These are phyloP conservation scores for Nidularia sp. DNA, from an alignment of 768 basidiomycete species.

Conservation along the genomic window DNA sequence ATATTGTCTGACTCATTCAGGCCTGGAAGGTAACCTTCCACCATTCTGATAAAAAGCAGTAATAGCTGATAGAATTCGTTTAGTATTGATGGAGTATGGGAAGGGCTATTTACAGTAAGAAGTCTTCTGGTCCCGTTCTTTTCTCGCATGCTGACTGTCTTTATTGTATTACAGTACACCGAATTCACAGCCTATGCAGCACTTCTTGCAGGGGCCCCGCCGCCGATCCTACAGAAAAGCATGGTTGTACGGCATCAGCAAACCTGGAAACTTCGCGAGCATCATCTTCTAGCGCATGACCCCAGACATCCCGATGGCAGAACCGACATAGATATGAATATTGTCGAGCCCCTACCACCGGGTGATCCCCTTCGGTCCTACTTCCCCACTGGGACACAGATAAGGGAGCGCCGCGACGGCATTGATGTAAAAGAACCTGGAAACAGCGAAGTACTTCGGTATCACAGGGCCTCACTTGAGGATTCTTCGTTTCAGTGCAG, in stretches of 20 bases:
- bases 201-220: constrained; percentile 65
- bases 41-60: neutral
- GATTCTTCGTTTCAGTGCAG: neutral
- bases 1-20: constrained; percentile 43
- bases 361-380: constrained; percentile 65
- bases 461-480: constrained; percentile 20
- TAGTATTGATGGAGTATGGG: constrained; percentile 76
- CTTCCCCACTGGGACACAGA: constrained; percentile 49
- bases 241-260: constrained; percentile 82
- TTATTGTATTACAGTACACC: constrained; percentile 49
- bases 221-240: constrained; percentile 65
- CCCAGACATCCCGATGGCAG: constrained; percentile 23
- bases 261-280: constrained; percentile 84
- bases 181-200: constrained; percentile 84
- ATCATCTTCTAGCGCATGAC: constrained; percentile 45
- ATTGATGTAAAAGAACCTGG: constrained; percentile 45
- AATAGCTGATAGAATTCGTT: neutral
- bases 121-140: neutral
- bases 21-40: constrained; percentile 46
- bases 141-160: neutral
- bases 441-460: constrained; percentile 18
- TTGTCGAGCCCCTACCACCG: constrained; percentile 34
- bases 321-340: constrained; percentile 23
- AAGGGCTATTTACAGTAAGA: constrained; percentile 72
- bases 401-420: constrained; percentile 44